Base-by-base conservation (phyloP, 345 rosid genomes). In the Salix brachista region DNA sequence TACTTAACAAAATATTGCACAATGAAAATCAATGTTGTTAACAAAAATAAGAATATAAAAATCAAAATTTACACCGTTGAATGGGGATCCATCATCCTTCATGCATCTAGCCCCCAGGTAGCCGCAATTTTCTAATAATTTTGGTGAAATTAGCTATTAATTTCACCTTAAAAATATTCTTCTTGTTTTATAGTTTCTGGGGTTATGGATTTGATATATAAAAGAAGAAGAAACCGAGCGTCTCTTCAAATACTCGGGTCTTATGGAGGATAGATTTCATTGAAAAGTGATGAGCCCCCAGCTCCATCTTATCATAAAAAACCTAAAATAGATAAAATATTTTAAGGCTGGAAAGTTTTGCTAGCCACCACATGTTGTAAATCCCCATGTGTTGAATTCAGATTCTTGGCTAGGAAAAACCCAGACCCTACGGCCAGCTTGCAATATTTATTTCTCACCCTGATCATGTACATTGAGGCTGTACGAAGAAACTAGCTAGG, bases 301-400 rank as follows among this genome's bases (percentile, higher is more conserved):
- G 77, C 72, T 44, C 65, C 69, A 17, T 52, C 58, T 19, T 52
- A 76, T 41, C 44, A 34, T 58, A 50, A 26, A 64, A 65, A 32
- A 23, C 23, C 26, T 69, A 25, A 12, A 58, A 71, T 65, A 25
- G 19, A 79, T 16, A 34, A 30, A 54, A 23, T 68, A 72, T 25
- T 16, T 26, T 71, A 30, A 37, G 23, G 42, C 26, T 46, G 67
- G 76, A 71, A 58, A 41, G 44, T 44, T 70, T 67, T 62, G 30
- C 8, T 74, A 36, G 71, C 83, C 86, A 78, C 83, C 86, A 78
- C 64, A 73, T 68, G 34, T 81, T 78, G 26, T 64, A 46, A 79
- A 81, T 36, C 41, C 74, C 74, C 87, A 86, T 75, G 91, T 86
- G 89, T 72, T 37, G 36, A n/a, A 72, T 72, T 72, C 41, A 1